Percentiles rank a stretch among this genome's conserved stretches.
These are phyloP conservation scores for Neohortaea acidophila DNA, from an alignment of 495 filamentous ascomycete genomes.

Conservation along the genomic window DNA sequence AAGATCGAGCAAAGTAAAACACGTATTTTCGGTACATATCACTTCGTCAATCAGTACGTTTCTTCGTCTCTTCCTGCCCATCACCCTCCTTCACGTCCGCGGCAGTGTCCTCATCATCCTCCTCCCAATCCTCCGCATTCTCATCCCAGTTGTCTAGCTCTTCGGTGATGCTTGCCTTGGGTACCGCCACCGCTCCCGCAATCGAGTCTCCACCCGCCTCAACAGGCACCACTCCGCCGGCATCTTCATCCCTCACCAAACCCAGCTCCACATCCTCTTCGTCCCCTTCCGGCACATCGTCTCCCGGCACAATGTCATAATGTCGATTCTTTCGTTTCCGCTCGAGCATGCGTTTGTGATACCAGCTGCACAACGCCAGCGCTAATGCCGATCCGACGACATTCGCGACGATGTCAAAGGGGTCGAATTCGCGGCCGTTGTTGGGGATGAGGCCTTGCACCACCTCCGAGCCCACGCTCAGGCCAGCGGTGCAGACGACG, in stretches of 20 bases:
- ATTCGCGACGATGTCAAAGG: slow-evolving; percentile 77
- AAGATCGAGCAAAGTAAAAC: no score
- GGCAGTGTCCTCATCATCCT: slow-evolving; percentile 1
- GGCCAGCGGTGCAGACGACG: slow-evolving; percentile 53
- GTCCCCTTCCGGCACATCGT: slow-evolving; percentile 32
- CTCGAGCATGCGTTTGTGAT: slow-evolving; percentile 91
- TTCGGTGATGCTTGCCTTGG: slow-evolving; percentile 11
- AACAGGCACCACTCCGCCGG: slow-evolving; percentile 5
- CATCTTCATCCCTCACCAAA: slow-evolving; percentile 23
- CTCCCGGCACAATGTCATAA: slow-evolving; percentile 47
- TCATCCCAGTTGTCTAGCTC: slow-evolving; percentile 23
- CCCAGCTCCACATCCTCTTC: slow-evolving; percentile 30
- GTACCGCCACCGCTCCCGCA: slow-evolving; percentile 26
- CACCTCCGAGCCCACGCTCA: slow-evolving; percentile 74
- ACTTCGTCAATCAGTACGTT: slow-evolving; percentile 2
- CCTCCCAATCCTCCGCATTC: slow-evolving; percentile 22
- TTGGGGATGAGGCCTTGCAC: slow-evolving; percentile 62
- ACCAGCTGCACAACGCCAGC: slow-evolving; percentile 65
- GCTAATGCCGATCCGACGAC: slow-evolving; percentile 59
- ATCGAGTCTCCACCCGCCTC: slow-evolving; percentile 19
- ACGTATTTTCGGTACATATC: no score
- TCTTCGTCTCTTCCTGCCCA: background rate
- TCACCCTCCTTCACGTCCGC: background rate
- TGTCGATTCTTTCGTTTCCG: slow-evolving; percentile 59
- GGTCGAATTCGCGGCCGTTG: slow-evolving; percentile 68